Evolutionary conservation across 352 stramenopile genomes (phyloP).

Genomic region (Globisporangium polare): DNA sequence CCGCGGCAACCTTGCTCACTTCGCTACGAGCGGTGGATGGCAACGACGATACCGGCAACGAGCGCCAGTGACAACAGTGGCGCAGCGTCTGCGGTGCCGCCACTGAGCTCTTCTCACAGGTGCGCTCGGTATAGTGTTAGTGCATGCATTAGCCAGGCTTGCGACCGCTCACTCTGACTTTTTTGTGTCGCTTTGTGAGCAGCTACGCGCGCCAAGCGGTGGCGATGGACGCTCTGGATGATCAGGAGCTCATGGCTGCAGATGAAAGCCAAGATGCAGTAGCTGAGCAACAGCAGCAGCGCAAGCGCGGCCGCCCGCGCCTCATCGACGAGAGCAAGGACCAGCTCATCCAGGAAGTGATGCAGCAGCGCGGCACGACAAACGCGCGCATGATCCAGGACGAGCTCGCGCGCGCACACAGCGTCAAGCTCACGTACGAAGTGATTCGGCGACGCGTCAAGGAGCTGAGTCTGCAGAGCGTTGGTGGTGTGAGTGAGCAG

Average conservation of each 20-base stretch:
- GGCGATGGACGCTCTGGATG: neutral
- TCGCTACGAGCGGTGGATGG: too few species aligned
- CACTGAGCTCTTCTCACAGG: neutral
- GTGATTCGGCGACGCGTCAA: constrained; percentile 22
- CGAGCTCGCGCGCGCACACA: constrained; percentile 19
- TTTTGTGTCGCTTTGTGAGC: neutral
- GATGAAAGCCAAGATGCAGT: too few species aligned
- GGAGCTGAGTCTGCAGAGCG: constrained; percentile 10
- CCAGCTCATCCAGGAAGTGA: constrained; percentile 14
- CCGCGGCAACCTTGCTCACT: constrained; percentile 2
- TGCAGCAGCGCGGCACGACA: constrained; percentile 16
- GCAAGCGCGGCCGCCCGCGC: constrained; percentile 11
- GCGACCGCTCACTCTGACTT: neutral
- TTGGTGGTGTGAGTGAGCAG: neutral
- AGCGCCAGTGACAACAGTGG: neutral
- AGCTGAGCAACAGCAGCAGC: neutral
- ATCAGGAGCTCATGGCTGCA: neutral
- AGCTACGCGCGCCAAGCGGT: neutral
- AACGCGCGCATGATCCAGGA: constrained; percentile 24
- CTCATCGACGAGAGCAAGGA: constrained; percentile 14
- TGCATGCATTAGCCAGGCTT: neutral
- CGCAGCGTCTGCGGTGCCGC: neutral
- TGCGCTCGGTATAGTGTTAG: neutral
- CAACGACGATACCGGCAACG: neutral
- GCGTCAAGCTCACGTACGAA: constrained; percentile 24